Evolutionary conservation across 306 rosid genomes (phyloP).

Genomic region (Cicer judaicum): DNA sequence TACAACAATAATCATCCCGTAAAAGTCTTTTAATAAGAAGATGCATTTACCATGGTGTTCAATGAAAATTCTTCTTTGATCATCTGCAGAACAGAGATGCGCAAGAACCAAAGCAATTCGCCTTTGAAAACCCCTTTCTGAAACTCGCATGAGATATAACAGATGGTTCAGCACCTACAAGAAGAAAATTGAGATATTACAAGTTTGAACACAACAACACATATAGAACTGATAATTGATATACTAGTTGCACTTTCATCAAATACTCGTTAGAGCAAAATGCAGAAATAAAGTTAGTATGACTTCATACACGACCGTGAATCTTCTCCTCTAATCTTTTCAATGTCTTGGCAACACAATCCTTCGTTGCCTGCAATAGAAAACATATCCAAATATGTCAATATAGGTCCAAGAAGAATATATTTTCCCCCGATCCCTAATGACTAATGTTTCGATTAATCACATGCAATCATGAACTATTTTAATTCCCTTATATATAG

Average conservation of each 20-base stretch:
- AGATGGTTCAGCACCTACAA: conserved; percentile 86
- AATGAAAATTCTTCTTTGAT: conserved; percentile 77
- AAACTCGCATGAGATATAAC: conserved; percentile 87
- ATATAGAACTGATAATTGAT: not conserved
- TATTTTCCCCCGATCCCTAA: conserved; percentile 20
- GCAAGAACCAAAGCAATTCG: conserved; percentile 95
- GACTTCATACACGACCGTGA: conserved; percentile 79
- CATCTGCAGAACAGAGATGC: conserved; percentile 87
- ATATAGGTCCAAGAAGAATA: conserved; percentile 18
- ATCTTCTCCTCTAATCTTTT: conserved; percentile 98
- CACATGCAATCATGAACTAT: conserved; percentile 3
- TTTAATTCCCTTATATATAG: conserved; percentile 31
- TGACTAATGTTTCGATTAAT: conserved; percentile 10
- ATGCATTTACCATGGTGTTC: conserved; percentile 73
- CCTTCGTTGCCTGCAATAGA: conserved; percentile 88
- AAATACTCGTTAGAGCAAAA: conserved; percentile 37
- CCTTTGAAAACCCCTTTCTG: conserved; percentile 81
- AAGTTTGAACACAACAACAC: conserved; percentile 29
- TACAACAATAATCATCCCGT: conserved; percentile 24
- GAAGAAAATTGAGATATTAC: conserved; percentile 45
- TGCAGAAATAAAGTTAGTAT: conserved; percentile 19
- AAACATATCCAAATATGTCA: conserved; percentile 38
- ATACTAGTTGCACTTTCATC: conserved; percentile 19
- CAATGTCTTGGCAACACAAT: conserved; percentile 98
- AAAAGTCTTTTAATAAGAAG: conserved; percentile 34